A percentile compares a stretch with the other conserved stretches of the same genome.
These are phyloP conservation scores for Penicillium fuscoglaucum DNA, from an alignment of 2,329 filamentous ascomycete species.

Conservation along the genomic window DNA sequence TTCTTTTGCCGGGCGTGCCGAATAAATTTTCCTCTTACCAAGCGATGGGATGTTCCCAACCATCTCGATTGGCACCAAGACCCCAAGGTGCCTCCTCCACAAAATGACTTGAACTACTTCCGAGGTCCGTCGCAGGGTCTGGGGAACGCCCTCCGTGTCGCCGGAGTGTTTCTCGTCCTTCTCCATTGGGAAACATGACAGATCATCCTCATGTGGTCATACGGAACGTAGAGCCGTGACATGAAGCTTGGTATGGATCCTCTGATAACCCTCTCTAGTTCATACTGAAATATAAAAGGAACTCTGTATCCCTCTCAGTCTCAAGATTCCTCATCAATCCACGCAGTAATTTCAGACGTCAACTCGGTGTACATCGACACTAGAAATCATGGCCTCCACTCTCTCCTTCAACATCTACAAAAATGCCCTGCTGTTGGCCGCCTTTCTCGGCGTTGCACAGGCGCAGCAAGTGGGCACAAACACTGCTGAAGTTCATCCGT, in stretches of 20 bases:
- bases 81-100: not conserved
- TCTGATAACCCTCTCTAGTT: not conserved
- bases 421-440: conserved; percentile 31
- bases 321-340: conserved; percentile 1
- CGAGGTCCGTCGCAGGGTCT: not conserved
- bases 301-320: not conserved
- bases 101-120: not conserved
- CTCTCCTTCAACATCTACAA: conserved; percentile 27
- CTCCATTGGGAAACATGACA: conserved; percentile 15
- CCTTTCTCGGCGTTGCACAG: conserved; percentile 25
- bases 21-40: too few species aligned
- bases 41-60: not conserved
- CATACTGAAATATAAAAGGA: conserved; percentile 9
- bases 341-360: not conserved
- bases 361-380: not conserved
- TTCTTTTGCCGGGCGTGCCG: not conserved
- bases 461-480: conserved; percentile 38
- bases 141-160: conserved; percentile 22
- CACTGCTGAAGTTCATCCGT: conserved; percentile 47
- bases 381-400: conserved; percentile 12
- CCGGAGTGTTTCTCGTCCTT: conserved; percentile 17
- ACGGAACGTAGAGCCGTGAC: conserved; percentile 17
- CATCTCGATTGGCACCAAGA: not conserved
- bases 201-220: conserved; percentile 1
- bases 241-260: not conserved